Base-by-base conservation (phyloP, 2,329 filamentous ascomycete species). In the Aspergillus nomiae region DNA sequence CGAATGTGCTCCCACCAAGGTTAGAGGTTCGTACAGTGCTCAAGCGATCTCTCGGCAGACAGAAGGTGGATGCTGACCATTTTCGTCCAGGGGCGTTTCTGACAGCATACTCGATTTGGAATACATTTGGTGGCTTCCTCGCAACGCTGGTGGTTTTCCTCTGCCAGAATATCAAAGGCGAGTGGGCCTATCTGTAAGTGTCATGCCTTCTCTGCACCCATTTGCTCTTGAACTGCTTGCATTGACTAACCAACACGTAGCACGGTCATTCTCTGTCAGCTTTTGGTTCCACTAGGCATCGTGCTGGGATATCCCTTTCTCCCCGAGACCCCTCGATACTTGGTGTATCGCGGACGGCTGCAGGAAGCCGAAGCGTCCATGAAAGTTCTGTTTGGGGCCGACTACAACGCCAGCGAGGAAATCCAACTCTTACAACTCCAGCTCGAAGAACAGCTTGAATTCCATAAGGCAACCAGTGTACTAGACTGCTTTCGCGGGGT, bases 341-440 rank as follows among this genome's bases (percentile, higher is more conserved):
- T 57, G 55, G 41, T 57, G 24, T 24, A 30, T 16, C 50, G 28
- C 19, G 48, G 48, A 26, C 48, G 48, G 6, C 26, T 30, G 28
- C 4, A 51, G 21, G 50, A 60, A n/a, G 59, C 59, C 16, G 26
- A 24, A 6, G 10, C 19, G 11, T 50, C 38, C 28, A 45, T 61
- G n/a, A 32, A 30, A n/a, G 43, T 45, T 28, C 57, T 59, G 28
- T 45, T 30, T 19, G 57, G 48, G 16, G 11, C 43, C 24, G 6
- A 34, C 3, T 24, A 24, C 28, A n/a, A 30, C 2, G 46, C 45
- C 2, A 45, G 10, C 5, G 36, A 55, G 30, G 26, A 53, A 32
- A 45, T 51, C 14, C 32, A 58, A 19, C 28, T 53, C 54, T n/a
- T 59, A 16, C 56, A 59, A 19, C 56, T 46, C n/a, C 38, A 26